Conservation (phyloP, 805 yeast genomes). For the Lipomyces yamanashiensis region DNA sequence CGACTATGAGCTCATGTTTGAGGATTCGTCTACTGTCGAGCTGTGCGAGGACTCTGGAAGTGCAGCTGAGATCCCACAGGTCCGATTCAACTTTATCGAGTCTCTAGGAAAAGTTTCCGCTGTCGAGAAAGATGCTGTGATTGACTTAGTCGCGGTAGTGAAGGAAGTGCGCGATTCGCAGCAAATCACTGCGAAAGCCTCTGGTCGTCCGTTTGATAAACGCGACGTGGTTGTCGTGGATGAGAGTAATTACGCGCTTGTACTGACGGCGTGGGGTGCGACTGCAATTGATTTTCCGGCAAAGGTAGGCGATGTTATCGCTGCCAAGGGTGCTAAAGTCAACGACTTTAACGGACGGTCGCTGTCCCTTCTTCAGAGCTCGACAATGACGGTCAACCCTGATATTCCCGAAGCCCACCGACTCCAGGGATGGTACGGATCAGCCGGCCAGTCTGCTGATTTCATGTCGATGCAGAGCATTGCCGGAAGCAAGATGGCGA, state of each 20-base stretch:
- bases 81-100: slow-evolving; percentile 75
- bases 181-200: slow-evolving; percentile 80
- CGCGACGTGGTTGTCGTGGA: slow-evolving; percentile 89
- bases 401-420: slow-evolving; percentile 86
- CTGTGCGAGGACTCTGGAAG: slow-evolving; percentile 63
- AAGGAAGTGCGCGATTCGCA: slow-evolving; percentile 74
- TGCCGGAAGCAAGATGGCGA: slow-evolving; percentile 51
- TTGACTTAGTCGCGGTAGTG: slow-evolving; percentile 88
- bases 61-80: slow-evolving; percentile 70
- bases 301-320: slow-evolving; percentile 76
- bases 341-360: slow-evolving; percentile 88
- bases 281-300: slow-evolving; percentile 76
- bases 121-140: slow-evolving; percentile 68
- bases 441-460: slow-evolving; percentile 65
- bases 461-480: slow-evolving; percentile 57
- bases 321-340: slow-evolving; percentile 87
- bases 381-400: slow-evolving; percentile 78
- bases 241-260: slow-evolving; percentile 73
- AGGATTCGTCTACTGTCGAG: slow-evolving; percentile 74
- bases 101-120: slow-evolving; percentile 63
- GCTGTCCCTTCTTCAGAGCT: slow-evolving; percentile 77
- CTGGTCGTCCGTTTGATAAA: slow-evolving; percentile 91
- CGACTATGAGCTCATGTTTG: slow-evolving; percentile 85
- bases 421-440: slow-evolving; percentile 94
- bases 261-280: slow-evolving; percentile 89